Base-by-base conservation (phyloP, 2,329 filamentous ascomycete genomes). In the Aspergillus pseudotamarii region DNA sequence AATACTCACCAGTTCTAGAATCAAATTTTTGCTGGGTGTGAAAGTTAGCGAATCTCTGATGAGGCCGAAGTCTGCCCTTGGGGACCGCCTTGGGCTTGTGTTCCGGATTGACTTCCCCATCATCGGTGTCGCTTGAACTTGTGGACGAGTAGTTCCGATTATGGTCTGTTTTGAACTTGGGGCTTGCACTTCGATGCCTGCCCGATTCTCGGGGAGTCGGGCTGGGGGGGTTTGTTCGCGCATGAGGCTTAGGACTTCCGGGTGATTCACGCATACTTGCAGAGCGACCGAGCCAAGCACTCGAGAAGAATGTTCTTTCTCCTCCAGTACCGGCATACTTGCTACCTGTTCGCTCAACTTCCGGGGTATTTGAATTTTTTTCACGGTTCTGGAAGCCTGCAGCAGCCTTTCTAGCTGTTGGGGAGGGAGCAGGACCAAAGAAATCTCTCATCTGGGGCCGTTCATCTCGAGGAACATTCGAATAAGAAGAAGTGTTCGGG, bases 271-370 rank as follows among this genome's bases (percentile, higher is more conserved):
- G 81, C 60, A 83, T 81, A 68, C 84, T 88, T 14, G 82, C 76
- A 59, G 86, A 86, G 51, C 85, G 81, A 51, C 80, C 79, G 10
- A 88, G 68, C 19, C 81, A 80, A 38, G 84, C 78, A 63, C 79
- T 82, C 45, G 81, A 82, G 68, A 88, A 81, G 60, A 85, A 84
- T 0, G 83, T 88, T 67, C 81, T 85, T 71, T 89, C 86, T 36
- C 86, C 86, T 59, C 82, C 80, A 34, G 79, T 74, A 4, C 79
- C 80, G 16, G 84, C 81, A 72, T 89, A 89, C 50, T 82, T 83
- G 26, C 84, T 85, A 55, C 86, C 81, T 9, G 79, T 75, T 48
- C 86, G 81, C 81, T 85, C 56, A 75, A 80, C 71, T 74, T 86
- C 68, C 68, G 81, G 64, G 62, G 77, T 64, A 32, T 60, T 59